Conservation (phyloP, 1,284 basidiomycete species). For the Sutorius eximius region DNA sequence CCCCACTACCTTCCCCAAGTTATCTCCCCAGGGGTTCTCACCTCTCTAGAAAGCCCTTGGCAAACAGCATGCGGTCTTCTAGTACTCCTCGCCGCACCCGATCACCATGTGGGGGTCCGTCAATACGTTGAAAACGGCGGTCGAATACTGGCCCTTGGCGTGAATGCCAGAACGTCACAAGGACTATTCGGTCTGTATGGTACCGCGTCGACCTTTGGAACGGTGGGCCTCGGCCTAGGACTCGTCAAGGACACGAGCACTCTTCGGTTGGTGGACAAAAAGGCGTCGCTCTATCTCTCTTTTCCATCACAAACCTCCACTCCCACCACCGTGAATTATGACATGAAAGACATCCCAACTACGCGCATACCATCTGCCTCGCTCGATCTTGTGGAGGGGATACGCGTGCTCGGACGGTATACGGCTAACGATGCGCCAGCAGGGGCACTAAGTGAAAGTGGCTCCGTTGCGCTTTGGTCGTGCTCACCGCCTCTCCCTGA, state of each 20-base stretch:
- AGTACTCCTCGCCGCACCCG: conserved; percentile 65
- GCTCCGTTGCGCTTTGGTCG: conserved; percentile 31
- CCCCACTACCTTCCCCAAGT: conserved; percentile 80
- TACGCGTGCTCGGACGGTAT: conserved; percentile 22
- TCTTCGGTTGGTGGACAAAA: conserved; percentile 27
- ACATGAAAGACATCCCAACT: conserved; percentile 9
- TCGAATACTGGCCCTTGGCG: conserved; percentile 64
- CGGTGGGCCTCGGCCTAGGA: conserved; percentile 11
- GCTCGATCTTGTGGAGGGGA: conserved; percentile 18
- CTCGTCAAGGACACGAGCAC: conserved; percentile 21
- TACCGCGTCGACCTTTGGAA: conserved; percentile 7
- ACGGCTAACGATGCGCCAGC: conserved; percentile 18
- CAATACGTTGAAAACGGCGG: conserved; percentile 73
- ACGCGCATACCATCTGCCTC: conserved; percentile 13
- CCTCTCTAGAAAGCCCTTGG: conserved; percentile 68
- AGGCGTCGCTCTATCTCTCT: conserved; percentile 27
- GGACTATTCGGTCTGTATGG: conserved; percentile 23
- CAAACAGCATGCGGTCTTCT: conserved; percentile 70
- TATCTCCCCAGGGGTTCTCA: conserved; percentile 57
- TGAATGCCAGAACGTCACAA: conserved; percentile 36
- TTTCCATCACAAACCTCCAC: conserved; percentile 22
- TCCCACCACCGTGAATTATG: conserved; percentile 8
- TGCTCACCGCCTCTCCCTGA: conserved; percentile 29
- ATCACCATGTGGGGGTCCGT: conserved; percentile 51
- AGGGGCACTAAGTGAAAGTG: conserved; percentile 27